A percentile compares a stretch with the other conserved stretches of the same genome.
These are phyloP conservation scores for Plasmodium knowlesi DNA, from an alignment of 169 alveolate genomes.

Conservation along the genomic window DNA sequence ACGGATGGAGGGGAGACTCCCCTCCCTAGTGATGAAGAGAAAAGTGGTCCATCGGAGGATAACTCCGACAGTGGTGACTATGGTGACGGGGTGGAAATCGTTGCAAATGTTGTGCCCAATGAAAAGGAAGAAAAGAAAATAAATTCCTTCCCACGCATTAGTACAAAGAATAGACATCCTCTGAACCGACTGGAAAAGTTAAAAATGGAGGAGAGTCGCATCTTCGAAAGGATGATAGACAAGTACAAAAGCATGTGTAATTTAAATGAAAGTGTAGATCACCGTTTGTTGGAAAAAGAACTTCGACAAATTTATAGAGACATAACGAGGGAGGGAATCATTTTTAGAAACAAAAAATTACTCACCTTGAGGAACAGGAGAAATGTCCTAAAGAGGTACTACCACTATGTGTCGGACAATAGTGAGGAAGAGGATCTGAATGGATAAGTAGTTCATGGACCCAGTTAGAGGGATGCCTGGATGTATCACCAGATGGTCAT, in stretches of 20 bases:
- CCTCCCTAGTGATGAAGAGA: neutral
- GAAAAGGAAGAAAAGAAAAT: neutral
- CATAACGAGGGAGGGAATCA: conserved; percentile 10
- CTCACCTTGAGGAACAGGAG: conserved; percentile 15
- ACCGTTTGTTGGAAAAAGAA: conserved; percentile 27
- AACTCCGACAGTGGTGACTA: neutral
- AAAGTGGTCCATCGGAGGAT: neutral
- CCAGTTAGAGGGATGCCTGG: neutral
- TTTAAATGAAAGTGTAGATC: conserved; percentile 28
- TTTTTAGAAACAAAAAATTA: conserved; percentile 36
- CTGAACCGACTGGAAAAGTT: conserved; percentile 1
- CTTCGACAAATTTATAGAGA: neutral
- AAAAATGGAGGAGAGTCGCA: conserved; percentile 8
- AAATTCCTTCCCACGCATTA: neutral
- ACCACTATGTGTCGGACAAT: conserved; percentile 32
- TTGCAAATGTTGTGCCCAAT: neutral
- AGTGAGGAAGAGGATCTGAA: conserved; percentile 59
- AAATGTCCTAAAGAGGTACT: conserved; percentile 30
- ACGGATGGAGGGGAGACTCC: neutral
- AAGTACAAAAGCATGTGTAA: conserved; percentile 11
- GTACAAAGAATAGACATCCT: neutral
- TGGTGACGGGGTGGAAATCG: neutral
- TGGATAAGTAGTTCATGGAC: neutral
- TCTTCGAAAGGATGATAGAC: conserved; percentile 21
- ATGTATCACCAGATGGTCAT: neutral